Evolutionary conservation across 352 stramenopile species (phyloP).

Genomic region (Globisporangium iwayamae): DNA sequence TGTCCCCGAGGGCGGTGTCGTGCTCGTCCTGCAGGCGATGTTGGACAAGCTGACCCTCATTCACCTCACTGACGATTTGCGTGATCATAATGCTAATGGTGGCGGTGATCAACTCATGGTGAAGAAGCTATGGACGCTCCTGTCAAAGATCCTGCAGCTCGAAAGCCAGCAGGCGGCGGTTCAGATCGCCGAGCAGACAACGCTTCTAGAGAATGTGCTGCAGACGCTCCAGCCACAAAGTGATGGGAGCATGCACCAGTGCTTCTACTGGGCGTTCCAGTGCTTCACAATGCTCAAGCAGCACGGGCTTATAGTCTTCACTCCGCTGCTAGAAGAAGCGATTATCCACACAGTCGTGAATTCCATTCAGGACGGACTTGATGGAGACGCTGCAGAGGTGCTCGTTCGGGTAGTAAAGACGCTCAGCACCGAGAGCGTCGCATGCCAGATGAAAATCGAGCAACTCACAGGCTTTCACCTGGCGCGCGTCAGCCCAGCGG

Average conservation of each 20-base stretch:
- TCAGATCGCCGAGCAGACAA: background rate
- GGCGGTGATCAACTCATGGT: too few species aligned
- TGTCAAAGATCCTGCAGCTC: background rate
- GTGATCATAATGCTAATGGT: too few species aligned
- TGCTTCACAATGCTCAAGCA: background rate
- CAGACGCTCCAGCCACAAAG: background rate
- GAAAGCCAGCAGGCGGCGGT: background rate
- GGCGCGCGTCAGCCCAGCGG: background rate
- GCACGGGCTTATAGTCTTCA: background rate
- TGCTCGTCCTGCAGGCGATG: background rate
- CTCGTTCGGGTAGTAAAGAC: background rate
- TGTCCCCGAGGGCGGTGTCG: background rate
- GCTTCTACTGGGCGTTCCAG: background rate
- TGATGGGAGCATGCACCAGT: background rate
- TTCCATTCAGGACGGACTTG: background rate
- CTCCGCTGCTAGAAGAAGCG: background rate
- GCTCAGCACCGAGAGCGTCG: background rate
- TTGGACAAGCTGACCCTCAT: background rate
- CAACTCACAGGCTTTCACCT: background rate
- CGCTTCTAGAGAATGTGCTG: background rate
- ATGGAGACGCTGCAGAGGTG: background rate
- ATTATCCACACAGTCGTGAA: background rate
- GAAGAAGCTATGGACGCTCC: background rate
- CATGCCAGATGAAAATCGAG: background rate
- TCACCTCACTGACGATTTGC: background rate